These are phyloP conservation scores for Hanseniaspora clermontiae DNA, from an alignment of 805 yeast species.

Conservation along the genomic window DNA sequence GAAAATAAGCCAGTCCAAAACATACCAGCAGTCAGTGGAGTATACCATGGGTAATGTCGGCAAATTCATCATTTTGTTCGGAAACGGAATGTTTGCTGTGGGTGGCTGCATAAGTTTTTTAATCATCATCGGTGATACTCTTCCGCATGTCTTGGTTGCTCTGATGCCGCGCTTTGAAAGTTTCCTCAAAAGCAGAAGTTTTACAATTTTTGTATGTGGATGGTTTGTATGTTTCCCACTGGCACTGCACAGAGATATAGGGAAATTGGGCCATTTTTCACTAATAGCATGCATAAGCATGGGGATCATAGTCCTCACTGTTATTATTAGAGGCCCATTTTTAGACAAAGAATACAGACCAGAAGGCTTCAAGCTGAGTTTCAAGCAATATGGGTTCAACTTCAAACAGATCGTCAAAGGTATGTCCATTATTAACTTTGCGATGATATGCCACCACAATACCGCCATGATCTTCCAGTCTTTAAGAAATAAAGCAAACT, in stretches of 20 bases:
- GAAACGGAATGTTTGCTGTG: slow-evolving; percentile 82
- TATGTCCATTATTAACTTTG: slow-evolving; percentile 86
- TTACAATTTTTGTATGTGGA: slow-evolving; percentile 60
- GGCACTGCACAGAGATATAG: slow-evolving; percentile 66
- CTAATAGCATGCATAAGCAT: slow-evolving; percentile 77
- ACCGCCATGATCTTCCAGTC: slow-evolving; percentile 84
- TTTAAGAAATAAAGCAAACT: slow-evolving; percentile 62
- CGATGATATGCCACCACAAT: slow-evolving; percentile 90
- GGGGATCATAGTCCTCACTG: slow-evolving; percentile 63
- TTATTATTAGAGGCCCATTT: slow-evolving; percentile 61
- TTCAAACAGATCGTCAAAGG: slow-evolving; percentile 61
- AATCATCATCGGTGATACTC: slow-evolving; percentile 86
- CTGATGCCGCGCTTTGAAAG: slow-evolving; percentile 29
- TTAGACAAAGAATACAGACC: slow-evolving; percentile 39
- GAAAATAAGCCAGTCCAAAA: slow-evolving; percentile 56
- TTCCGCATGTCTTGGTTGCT: slow-evolving; percentile 62
- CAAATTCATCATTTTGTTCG: slow-evolving; percentile 47
- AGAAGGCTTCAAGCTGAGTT: slow-evolving; percentile 37
- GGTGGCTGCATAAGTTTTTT: slow-evolving; percentile 93
- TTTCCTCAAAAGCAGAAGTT: slow-evolving; percentile 53
- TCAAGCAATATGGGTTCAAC: slow-evolving; percentile 24
- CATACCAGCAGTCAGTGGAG: slow-evolving; percentile 77
- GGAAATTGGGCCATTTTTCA: slow-evolving; percentile 74
- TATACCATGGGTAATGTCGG: slow-evolving; percentile 70
- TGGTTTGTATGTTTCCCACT: slow-evolving; percentile 68